Percentiles rank a stretch among this genome's conserved stretches.
phyloP scores from a whole-genome alignment of 2,329 filamentous ascomycete species.

The Coniochaeta sp. region DNA sequence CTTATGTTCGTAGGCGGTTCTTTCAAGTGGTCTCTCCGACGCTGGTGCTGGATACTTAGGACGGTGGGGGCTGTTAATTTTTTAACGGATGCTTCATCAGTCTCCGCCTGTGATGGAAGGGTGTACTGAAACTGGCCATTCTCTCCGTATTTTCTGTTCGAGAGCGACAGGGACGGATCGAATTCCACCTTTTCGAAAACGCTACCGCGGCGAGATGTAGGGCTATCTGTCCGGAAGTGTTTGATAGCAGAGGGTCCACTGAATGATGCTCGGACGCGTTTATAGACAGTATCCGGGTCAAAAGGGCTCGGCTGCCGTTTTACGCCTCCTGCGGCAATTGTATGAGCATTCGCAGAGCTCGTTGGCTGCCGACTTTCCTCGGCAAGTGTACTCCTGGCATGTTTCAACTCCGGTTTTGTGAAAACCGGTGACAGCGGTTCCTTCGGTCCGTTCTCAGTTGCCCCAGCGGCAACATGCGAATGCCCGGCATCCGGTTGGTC shows the following conservation, averaged over 20 bases:
- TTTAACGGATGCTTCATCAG: neutral
- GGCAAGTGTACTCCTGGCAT: conserved; percentile 46
- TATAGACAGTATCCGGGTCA: conserved; percentile 50
- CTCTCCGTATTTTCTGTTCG: conserved; percentile 52
- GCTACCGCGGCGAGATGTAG: conserved; percentile 25
- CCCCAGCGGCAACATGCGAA: neutral
- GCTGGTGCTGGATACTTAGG: neutral
- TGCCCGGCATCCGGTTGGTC: conserved; percentile 4
- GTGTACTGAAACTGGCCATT: conserved; percentile 46
- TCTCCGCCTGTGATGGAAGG: conserved; percentile 15
- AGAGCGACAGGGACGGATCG: conserved; percentile 42
- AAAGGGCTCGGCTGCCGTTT: conserved; percentile 53
- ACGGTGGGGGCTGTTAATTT: neutral
- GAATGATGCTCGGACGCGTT: conserved; percentile 45
- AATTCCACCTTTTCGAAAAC: conserved; percentile 50
- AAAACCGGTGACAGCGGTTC: conserved; percentile 31
- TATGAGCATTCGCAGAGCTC: conserved; percentile 19
- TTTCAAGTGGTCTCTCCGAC: conserved; percentile 23
- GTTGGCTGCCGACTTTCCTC: conserved; percentile 28
- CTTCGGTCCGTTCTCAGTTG: neutral
- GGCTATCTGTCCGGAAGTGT: conserved; percentile 13
- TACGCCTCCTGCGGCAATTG: conserved; percentile 16
- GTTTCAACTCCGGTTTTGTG: conserved; percentile 52
- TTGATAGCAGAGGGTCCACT: conserved; percentile 15
- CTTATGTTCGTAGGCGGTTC: conserved; percentile 22